Evolutionary conservation across 2,329 filamentous ascomycete species (phyloP).

Genomic region (Cucurbitaria berberidis): DNA sequence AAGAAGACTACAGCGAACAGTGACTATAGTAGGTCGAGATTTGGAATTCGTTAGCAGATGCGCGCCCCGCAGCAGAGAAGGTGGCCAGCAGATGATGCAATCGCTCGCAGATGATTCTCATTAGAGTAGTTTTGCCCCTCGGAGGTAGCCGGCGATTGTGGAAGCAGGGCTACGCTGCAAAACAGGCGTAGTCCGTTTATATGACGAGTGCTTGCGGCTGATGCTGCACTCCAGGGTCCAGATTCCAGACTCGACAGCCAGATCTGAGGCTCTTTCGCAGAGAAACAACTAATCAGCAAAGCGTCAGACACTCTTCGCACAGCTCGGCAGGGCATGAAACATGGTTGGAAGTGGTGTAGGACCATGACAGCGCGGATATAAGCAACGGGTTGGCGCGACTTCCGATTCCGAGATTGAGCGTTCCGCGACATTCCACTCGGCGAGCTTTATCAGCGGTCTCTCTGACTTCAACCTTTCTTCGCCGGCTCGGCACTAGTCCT

Average conservation of each 20-base stretch:
- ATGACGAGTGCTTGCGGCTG: slow-evolving; percentile 10
- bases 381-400: slow-evolving; percentile 18
- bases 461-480: neutral
- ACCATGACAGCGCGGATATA: neutral
- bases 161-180: slow-evolving; percentile 10
- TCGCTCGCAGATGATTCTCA: slow-evolving; percentile 14
- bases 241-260: neutral
- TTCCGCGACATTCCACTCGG: slow-evolving; percentile 19
- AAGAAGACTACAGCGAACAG: neutral
- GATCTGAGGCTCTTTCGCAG: neutral
- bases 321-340: neutral
- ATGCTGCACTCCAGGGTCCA: neutral
- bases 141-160: slow-evolving; percentile 19
- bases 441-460: neutral
- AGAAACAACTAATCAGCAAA: neutral
- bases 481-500: slow-evolving; percentile 13
- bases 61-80: slow-evolving; percentile 38
- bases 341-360: neutral
- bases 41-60: slow-evolving; percentile 26
- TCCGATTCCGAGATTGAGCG: slow-evolving; percentile 25
- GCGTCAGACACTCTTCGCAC: neutral
- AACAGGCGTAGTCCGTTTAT: slow-evolving; percentile 7
- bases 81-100: slow-evolving; percentile 41
- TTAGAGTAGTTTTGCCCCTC: slow-evolving; percentile 18
- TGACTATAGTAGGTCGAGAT: slow-evolving; percentile 6